Conservation (phyloP, 257 asterid genomes). For the Leonotis leonurus region DNA sequence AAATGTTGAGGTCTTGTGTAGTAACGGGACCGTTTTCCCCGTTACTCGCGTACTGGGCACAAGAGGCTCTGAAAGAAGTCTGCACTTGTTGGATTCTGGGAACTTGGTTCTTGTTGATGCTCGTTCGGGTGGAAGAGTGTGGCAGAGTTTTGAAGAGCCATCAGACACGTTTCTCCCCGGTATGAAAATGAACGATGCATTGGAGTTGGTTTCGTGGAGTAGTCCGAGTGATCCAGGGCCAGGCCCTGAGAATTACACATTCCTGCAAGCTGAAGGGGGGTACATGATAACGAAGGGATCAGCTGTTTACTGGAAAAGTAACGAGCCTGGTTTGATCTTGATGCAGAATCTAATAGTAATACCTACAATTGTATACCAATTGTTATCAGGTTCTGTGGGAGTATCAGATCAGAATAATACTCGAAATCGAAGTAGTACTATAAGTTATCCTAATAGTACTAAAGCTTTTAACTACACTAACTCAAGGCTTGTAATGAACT, state of each 20-base stretch:
- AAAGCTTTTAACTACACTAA: background rate
- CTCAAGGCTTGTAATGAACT: constrained; percentile 26
- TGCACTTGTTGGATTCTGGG: constrained; percentile 39
- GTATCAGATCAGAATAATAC: background rate
- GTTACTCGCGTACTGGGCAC: background rate
- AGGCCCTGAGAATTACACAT: constrained; percentile 11
- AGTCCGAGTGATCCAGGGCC: background rate
- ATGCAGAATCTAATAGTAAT: too few relatives aligned
- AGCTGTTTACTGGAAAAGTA: constrained; percentile 17
- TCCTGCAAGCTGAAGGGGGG: constrained; percentile 10
- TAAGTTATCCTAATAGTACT: too few relatives aligned
- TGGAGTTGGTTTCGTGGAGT: constrained; percentile 19
- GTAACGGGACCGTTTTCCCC: background rate
- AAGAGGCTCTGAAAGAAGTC: background rate
- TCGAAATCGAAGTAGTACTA: too few relatives aligned
- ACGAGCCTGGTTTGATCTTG: background rate
- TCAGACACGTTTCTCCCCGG: constrained; percentile 43
- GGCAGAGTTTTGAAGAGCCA: constrained; percentile 41
- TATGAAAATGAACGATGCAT: constrained; percentile 22
- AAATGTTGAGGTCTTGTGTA: constrained; percentile 8
- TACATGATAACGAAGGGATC: background rate
- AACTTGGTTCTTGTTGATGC: constrained; percentile 33
- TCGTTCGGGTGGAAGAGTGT: constrained; percentile 3
- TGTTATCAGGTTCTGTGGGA: background rate
- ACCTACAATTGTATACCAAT: background rate